Base-by-base conservation (phyloP, 1,139 yeast genomes). In the Blastobotrys raffinosifermentans region DNA sequence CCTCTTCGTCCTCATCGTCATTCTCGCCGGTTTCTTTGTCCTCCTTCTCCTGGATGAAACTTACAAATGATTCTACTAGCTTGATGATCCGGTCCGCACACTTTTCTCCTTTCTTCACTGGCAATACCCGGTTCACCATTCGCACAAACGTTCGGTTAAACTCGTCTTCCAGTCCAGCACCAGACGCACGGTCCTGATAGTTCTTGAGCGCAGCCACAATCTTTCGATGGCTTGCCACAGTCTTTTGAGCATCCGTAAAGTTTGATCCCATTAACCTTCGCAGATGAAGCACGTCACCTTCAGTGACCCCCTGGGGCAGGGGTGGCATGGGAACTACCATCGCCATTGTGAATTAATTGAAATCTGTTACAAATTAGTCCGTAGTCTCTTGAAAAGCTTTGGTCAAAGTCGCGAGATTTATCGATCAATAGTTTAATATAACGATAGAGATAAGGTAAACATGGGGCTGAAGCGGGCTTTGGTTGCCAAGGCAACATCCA, bases 41-140 rank as follows among this genome's bases (percentile, higher is more conserved):
- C 26, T 39, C 64, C 63, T 44, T 64, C 67, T 45, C 68, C 63
- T 40, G 68, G 23, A 76, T 60, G 8, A 70, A 58, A 19, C 69
- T 69, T 16, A 83, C 74, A 55, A 84, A 86, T 8, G 75, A 71
- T 1, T 85, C 77, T 29, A 81, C 70, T 46, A 91, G 74, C 53
- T 81, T 83, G 36, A 84, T 82, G 4, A 86, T 72, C 47, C 93
- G 63, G 54, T 87, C 95, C 3, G 85, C 96, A 8, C 75, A 71
- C 6, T 70, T 63, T 49, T 85, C 94, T 2, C 80, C 75, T 49
- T 78, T 79, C 58, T 81, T 83, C 43, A 82, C 60, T 0, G 81
- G 76, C 17, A 91, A 60, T 1, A 84, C 70, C 50, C 78, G 75
- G 42, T 81, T 76, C 19, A 86, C 60, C 50, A 83, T 58, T 42